Evolutionary conservation across 2,329 filamentous ascomycete species (phyloP).

Genomic region (Fragosphaeria purpurea): DNA sequence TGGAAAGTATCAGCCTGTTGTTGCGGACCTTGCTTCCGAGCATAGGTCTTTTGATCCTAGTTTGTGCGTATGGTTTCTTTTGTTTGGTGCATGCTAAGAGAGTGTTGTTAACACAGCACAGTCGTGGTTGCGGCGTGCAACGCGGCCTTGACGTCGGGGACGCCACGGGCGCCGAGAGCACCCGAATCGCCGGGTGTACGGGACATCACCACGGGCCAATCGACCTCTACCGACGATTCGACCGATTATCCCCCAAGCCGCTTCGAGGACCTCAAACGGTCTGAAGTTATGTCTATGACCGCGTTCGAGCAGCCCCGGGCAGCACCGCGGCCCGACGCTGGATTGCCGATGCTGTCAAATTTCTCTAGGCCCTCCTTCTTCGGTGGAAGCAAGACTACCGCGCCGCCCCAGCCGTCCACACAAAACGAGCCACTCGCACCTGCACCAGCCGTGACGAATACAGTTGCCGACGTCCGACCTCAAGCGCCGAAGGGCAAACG

Average conservation of each 20-base stretch:
- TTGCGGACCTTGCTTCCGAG: constrained; percentile 41
- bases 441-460: not conserved
- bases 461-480: not conserved
- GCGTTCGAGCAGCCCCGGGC: constrained; percentile 26
- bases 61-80: constrained; percentile 30
- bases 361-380: constrained; percentile 22
- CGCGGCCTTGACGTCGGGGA: constrained; percentile 21
- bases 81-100: not conserved
- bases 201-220: constrained; percentile 25
- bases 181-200: constrained; percentile 30
- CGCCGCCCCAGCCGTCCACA: too few relatives aligned
- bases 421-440: not conserved
- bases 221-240: constrained; percentile 32
- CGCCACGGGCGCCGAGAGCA: constrained; percentile 19
- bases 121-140: constrained; percentile 31
- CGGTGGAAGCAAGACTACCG: too few relatives aligned
- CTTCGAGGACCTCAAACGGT: constrained; percentile 39
- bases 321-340: constrained; percentile 10
- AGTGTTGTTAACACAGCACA: constrained; percentile 10
- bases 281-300: constrained; percentile 26
- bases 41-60: constrained; percentile 36
- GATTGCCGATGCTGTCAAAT: constrained; percentile 15
- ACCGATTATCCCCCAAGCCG: constrained; percentile 32
- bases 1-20: constrained; percentile 30
- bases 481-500: constrained; percentile 18